A percentile compares a stretch with the other conserved stretches of the same genome.
Conservation (phyloP, 768 basidiomycete genomes). For the Pisolithus microcarpus region DNA sequence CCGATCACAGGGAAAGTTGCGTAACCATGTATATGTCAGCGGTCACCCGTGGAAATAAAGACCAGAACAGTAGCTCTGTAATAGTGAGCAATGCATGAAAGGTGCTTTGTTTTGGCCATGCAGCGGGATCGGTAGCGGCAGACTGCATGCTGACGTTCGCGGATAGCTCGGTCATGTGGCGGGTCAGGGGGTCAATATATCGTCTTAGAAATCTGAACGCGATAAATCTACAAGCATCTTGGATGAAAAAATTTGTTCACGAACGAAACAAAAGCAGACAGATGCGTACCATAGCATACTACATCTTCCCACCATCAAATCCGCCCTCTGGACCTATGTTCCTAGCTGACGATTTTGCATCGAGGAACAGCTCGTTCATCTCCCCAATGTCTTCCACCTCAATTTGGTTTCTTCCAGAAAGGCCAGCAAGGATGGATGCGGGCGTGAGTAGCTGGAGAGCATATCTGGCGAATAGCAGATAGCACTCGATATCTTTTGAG, state of each 20-base stretch:
- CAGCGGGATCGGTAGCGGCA: not conserved
- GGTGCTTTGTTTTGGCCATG: not conserved
- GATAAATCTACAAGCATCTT: constrained; percentile 4
- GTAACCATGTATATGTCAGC: too few species aligned
- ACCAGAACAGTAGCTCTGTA: too few species aligned
- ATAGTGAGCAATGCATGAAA: not conserved
- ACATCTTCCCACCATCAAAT: constrained; percentile 27
- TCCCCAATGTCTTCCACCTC: constrained; percentile 84
- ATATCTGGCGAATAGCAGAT: constrained; percentile 45
- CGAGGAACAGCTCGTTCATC: constrained; percentile 92
- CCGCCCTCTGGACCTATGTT: constrained; percentile 40
- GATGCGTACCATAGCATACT: constrained; percentile 10
- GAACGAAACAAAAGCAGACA: not conserved
- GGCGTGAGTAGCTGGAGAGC: constrained; percentile 88
- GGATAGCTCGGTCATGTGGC: not conserved
- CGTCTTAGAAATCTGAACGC: constrained; percentile 2
- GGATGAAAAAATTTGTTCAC: constrained; percentile 1
- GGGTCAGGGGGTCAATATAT: not conserved
- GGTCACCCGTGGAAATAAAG: too few species aligned
- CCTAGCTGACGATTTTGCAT: constrained; percentile 76
- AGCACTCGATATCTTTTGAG: constrained; percentile 7
- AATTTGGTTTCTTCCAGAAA: constrained; percentile 76
- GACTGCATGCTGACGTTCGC: not conserved
- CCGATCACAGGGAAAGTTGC: too few species aligned
- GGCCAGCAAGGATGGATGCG: constrained; percentile 75